A percentile compares a stretch with the other conserved stretches of the same genome.
Conservation (phyloP, 208 protist genomes). For the Crithidia thermophila region DNA sequence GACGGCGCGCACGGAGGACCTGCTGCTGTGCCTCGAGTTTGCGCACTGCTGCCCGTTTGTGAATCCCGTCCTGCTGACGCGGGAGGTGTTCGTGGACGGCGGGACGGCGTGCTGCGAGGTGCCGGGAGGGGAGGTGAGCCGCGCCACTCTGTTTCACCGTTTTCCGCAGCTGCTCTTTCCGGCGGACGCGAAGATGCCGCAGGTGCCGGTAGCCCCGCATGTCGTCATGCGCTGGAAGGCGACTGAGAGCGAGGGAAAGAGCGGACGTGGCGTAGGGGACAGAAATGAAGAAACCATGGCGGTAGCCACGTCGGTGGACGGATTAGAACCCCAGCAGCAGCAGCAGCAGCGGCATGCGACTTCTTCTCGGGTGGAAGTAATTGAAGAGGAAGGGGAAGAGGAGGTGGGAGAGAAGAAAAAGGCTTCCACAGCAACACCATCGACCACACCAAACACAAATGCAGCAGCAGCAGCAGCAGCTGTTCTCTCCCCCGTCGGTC, state of each 20-base stretch:
- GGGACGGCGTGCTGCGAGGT: constrained; percentile 27
- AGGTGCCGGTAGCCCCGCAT: constrained; percentile 13
- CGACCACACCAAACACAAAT: no score
- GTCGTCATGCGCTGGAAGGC: constrained; percentile 29
- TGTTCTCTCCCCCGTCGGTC: constrained; percentile 27
- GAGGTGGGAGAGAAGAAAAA: background rate
- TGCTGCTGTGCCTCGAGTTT: constrained; percentile 66
- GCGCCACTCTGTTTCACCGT: constrained; percentile 22
- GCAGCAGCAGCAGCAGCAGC: background rate
- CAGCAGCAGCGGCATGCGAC: background rate
- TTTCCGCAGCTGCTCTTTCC: constrained; percentile 29
- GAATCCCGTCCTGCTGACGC: constrained; percentile 48
- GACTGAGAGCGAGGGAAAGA: no score
- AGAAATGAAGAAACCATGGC: no score
- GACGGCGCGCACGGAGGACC: constrained; percentile 13
- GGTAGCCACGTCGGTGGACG: no score
- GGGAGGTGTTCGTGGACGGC: constrained; percentile 9
- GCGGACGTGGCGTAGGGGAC: no score
- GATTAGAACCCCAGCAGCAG: background rate
- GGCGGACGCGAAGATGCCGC: constrained; percentile 4
- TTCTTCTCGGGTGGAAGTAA: constrained; percentile 4
- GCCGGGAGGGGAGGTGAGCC: constrained; percentile 46
- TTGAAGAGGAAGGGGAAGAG: background rate
- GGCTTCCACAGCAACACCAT: background rate
- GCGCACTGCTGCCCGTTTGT: constrained; percentile 66